Base-by-base conservation (phyloP, 768 basidiomycete genomes). In the Auricularia heimuer region DNA sequence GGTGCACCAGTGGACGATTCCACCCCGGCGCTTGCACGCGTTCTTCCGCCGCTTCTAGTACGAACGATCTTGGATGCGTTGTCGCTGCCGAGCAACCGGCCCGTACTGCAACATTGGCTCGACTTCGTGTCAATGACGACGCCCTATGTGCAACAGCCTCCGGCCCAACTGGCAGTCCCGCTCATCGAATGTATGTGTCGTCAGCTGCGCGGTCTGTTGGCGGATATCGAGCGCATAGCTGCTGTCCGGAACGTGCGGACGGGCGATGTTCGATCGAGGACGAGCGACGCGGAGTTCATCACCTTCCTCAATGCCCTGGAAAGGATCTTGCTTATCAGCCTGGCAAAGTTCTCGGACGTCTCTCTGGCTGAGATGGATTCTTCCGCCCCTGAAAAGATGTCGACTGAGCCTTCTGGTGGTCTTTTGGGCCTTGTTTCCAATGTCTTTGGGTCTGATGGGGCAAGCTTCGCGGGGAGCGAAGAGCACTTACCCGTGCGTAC, bases 61-160 rank as follows among this genome's bases (percentile, higher is more conserved):
- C 90, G 89, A 69, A 86, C 89, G 0, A 78, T 98, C 24, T 78
- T 89, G 18, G 92, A 96, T 71, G 96, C 92, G 2, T 85, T 98
- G 60, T 78, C 86, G 11, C 73, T 79, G 3, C 77, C 80, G 10
- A 75, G 81, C 36, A 97, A 96, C 75, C 84, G 87, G 35, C 82
- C 92, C 1, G 82, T 96, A 33, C 74, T 96, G 36, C 95, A 97
- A 71, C 92, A 97, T 70, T 98, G 96, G 96, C 80, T 98, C 34
- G 96, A 98, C 73, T 98, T 99, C 73, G 81, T 98, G 66, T 82
- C 96, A 63, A 91, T 92, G 86, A 91, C 93, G 1, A 77, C 95
- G 18, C 87, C 92, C 3, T 24, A 60, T 33, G 29, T 60, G 18
- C 56, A 60, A 18, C 56, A 33, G 14, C 56, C 56, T 33, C 29